Conservation (phyloP, 192 early-diverging fungal species). For the Coemansia pectinata region DNA sequence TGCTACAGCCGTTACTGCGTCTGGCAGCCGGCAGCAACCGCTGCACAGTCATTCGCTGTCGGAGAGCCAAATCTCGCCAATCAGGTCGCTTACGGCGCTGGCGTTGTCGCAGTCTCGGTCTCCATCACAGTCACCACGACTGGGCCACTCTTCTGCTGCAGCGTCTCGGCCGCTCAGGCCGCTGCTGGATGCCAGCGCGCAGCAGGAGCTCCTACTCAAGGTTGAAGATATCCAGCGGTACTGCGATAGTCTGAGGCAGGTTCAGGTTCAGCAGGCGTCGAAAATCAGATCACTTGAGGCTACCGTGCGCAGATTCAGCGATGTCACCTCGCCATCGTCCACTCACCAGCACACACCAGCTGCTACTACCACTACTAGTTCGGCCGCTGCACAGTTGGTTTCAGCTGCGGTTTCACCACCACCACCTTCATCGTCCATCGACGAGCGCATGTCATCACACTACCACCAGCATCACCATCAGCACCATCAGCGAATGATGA, state of each 20-base stretch:
- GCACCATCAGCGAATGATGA: constrained; percentile 6
- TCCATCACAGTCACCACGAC: neutral
- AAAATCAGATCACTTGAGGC: constrained; percentile 29
- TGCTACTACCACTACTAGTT: neutral
- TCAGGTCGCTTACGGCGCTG: constrained; percentile 40
- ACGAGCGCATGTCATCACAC: constrained; percentile 6
- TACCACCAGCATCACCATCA: constrained; percentile 10
- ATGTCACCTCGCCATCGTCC: neutral
- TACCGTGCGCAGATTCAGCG: constrained; percentile 10
- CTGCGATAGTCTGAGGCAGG: constrained; percentile 27
- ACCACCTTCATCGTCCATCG: neutral
- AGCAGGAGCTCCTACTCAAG: constrained; percentile 10
- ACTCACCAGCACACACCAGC: neutral
- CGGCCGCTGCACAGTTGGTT: neutral
- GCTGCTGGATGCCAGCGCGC: neutral
- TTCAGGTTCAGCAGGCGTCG: constrained; percentile 27
- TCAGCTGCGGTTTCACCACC: neutral
- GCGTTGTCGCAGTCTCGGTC: constrained; percentile 27
- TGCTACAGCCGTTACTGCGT: neutral
- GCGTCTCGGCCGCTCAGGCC: neutral
- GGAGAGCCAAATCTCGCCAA: constrained; percentile 27
- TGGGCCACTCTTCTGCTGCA: neutral
- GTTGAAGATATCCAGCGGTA: constrained; percentile 30
- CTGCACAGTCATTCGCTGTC: constrained; percentile 18
- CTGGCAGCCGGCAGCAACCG: neutral